Conservation (phyloP, 768 basidiomycete genomes). For the Termitomyces sp. region DNA sequence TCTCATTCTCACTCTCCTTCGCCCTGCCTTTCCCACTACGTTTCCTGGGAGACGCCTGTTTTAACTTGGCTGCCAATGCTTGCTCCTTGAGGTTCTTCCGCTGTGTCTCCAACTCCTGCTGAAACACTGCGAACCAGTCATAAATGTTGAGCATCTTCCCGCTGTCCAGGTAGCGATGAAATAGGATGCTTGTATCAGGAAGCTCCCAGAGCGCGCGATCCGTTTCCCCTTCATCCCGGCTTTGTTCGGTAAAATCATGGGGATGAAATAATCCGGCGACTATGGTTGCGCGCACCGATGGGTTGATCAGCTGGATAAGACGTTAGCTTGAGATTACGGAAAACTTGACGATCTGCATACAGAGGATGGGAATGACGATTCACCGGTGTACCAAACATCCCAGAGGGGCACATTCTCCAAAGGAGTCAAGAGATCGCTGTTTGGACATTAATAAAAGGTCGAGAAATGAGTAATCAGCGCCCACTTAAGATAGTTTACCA, state of each 20-base stretch:
- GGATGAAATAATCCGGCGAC: constrained; percentile 59
- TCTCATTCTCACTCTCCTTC: constrained; percentile 22
- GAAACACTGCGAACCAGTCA: constrained; percentile 84
- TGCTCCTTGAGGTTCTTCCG: constrained; percentile 19
- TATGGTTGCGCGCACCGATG: constrained; percentile 56
- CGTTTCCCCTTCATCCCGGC: neutral
- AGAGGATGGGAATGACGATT: constrained; percentile 60
- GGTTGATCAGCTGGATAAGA: constrained; percentile 57
- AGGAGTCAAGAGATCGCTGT: constrained; percentile 36
- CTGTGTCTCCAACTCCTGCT: constrained; percentile 59
- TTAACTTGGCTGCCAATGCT: constrained; percentile 1
- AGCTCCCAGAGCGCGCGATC: constrained; percentile 40
- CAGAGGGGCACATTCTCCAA: constrained; percentile 51
- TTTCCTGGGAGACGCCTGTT: constrained; percentile 11
- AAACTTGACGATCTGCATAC: constrained; percentile 25
- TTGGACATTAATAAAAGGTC: neutral
- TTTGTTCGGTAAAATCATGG: constrained; percentile 33
- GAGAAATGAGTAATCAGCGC: constrained; percentile 10
- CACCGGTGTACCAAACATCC: constrained; percentile 72
- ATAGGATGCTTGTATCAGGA: constrained; percentile 73
- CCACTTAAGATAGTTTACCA: constrained; percentile 45
- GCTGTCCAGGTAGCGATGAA: constrained; percentile 70
- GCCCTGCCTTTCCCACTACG: constrained; percentile 13
- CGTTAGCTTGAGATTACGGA: neutral
- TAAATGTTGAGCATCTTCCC: constrained; percentile 82